Evolutionary conservation across 2,329 filamentous ascomycete species (phyloP).

Genomic region (Annulohypoxylon truncatum): DNA sequence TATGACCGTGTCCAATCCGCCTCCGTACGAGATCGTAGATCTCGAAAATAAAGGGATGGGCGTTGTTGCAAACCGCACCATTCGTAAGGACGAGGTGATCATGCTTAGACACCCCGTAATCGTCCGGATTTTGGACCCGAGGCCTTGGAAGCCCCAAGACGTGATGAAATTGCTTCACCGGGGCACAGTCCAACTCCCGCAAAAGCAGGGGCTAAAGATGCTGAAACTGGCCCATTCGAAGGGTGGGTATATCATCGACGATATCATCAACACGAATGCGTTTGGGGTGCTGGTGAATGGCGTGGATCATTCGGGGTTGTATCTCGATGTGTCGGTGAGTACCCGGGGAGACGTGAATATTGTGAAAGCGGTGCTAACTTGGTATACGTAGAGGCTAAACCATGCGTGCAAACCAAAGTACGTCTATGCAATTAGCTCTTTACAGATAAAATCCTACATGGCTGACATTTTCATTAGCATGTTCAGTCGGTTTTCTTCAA

Average conservation of each 20-base stretch:
- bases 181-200: conserved; percentile 46
- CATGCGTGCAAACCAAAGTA: conserved; percentile 54
- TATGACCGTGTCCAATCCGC: conserved; percentile 19
- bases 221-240: conserved; percentile 48
- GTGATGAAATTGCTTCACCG: conserved; percentile 46
- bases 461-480: conserved; percentile 42
- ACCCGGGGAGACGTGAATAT: background rate
- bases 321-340: conserved; percentile 51
- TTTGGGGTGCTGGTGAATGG: conserved; percentile 46
- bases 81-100: conserved; percentile 49
- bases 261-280: conserved; percentile 52
- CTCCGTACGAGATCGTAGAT: conserved; percentile 45
- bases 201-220: conserved; percentile 40
- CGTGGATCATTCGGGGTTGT: conserved; percentile 48
- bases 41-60: conserved; percentile 50
- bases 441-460: background rate
- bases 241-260: conserved; percentile 49
- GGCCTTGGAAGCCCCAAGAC: conserved; percentile 35
- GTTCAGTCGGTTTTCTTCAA: conserved; percentile 50
- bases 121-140: conserved; percentile 44
- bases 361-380: background rate
- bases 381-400: conserved; percentile 49
- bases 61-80: conserved; percentile 48
- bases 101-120: conserved; percentile 49
- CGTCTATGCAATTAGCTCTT: conserved; percentile 6